Percentiles rank a stretch among this genome's conserved stretches.
phyloP scores from a whole-genome alignment of 1,284 basidiomycete species.

The Xanthoconium separans region DNA sequence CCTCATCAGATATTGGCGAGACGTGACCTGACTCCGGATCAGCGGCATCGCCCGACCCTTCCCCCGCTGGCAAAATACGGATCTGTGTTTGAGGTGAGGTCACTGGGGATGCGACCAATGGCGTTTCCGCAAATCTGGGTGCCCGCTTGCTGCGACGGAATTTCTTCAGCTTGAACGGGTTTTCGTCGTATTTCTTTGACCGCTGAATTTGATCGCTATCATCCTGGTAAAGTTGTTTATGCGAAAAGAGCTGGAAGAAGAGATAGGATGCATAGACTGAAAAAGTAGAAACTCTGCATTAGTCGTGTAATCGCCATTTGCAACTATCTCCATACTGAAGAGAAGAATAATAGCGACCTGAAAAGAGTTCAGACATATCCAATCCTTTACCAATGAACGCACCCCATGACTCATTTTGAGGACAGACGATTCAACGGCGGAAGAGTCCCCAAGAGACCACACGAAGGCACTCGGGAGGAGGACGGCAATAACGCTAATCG shows the following conservation, averaged over 20 bases:
- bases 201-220: slow-evolving; percentile 32
- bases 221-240: slow-evolving; percentile 72
- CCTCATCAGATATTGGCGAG: slow-evolving; percentile 31
- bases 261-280: slow-evolving; percentile 73
- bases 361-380: slow-evolving; percentile 8
- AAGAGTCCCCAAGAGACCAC: slow-evolving; percentile 39
- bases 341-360: slow-evolving; percentile 79
- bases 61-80: neutral
- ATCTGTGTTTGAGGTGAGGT: slow-evolving; percentile 14
- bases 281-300: neutral
- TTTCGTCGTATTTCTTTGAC: slow-evolving; percentile 27
- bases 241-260: slow-evolving; percentile 85
- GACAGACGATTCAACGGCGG: slow-evolving; percentile 48
- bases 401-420: slow-evolving; percentile 80
- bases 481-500: slow-evolving; percentile 77
- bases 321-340: slow-evolving; percentile 51
- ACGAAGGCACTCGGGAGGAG: slow-evolving; percentile 74
- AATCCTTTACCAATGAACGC: slow-evolving; percentile 27
- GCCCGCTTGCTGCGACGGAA: slow-evolving; percentile 12
- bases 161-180: slow-evolving; percentile 29
- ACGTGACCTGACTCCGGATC: slow-evolving; percentile 15
- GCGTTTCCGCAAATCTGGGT: neutral
- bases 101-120: slow-evolving; percentile 5
- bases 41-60: neutral
- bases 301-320: slow-evolving; percentile 1